phyloP scores from a whole-genome alignment of 2,329 filamentous ascomycete genomes.

The Aspergillus sp. region DNA sequence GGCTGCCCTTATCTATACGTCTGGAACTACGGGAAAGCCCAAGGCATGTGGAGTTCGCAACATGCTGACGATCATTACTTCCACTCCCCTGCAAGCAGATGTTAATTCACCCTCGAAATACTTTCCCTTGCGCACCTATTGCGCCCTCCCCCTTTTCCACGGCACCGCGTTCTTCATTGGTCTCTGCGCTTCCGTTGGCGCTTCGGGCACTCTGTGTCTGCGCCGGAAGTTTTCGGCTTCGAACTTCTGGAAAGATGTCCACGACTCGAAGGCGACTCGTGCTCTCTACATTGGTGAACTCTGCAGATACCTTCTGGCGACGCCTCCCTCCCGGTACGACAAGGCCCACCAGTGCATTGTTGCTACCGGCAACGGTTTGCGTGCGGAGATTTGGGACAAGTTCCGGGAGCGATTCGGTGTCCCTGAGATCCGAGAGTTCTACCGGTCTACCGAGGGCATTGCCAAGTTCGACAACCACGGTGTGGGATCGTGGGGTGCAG shows the following conservation, averaged over 20 bases:
- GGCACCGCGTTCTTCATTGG: constrained; percentile 49
- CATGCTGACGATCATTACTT: constrained; percentile 36
- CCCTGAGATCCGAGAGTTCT: constrained; percentile 49
- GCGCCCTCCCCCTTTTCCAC: constrained; percentile 50
- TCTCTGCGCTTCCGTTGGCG: constrained; percentile 42
- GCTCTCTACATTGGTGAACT: constrained; percentile 51
- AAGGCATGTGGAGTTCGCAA: constrained; percentile 47
- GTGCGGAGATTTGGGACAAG: constrained; percentile 49
- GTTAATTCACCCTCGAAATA: constrained; percentile 40
- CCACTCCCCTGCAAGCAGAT: constrained; percentile 38
- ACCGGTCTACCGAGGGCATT: constrained; percentile 48
- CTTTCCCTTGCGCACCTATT: constrained; percentile 47
- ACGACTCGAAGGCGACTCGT: constrained; percentile 42
- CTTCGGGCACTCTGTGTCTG: constrained; percentile 43
- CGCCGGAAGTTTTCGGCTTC: constrained; percentile 48
- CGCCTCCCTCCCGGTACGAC: constrained; percentile 46
- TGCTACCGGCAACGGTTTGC: constrained; percentile 49
- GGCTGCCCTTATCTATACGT: constrained; percentile 47
- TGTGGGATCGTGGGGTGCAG: constrained; percentile 40
- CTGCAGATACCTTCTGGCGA: constrained; percentile 49
- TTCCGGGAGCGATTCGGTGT: constrained; percentile 46
- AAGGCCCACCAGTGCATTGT: constrained; percentile 44
- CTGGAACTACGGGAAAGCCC: constrained; percentile 49
- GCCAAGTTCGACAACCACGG: constrained; percentile 48
- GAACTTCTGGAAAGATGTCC: constrained; percentile 47